A percentile compares a stretch with the other conserved stretches of the same genome.
phyloP scores from a whole-genome alignment of 345 rosid genomes.

The Euclidium syriacum region DNA sequence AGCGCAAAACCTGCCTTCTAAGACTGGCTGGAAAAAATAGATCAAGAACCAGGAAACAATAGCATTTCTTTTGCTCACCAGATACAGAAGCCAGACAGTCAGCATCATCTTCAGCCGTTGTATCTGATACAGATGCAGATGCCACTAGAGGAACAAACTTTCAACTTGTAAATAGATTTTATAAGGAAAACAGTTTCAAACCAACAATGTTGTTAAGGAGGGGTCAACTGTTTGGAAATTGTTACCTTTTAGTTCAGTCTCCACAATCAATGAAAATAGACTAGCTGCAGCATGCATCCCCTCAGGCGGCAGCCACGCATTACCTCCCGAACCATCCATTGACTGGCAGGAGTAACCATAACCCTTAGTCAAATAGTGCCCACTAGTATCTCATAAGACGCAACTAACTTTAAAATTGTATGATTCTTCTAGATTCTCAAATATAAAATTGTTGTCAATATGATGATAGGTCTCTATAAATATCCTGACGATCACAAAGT shows the following conservation, averaged over 20 bases:
- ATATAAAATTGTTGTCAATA: slow-evolving; percentile 15
- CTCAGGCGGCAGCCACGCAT: slow-evolving; percentile 70
- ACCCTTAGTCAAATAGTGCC: slow-evolving; percentile 23
- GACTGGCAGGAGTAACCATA: slow-evolving; percentile 46
- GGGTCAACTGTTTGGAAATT: slow-evolving; percentile 6
- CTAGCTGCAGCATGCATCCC: slow-evolving; percentile 77
- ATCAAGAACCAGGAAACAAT: slow-evolving; percentile 3
- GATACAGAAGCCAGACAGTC: slow-evolving; percentile 78
- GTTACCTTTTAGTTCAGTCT: slow-evolving; percentile 79
- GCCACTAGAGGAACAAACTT: slow-evolving; percentile 42
- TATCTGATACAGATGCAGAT: slow-evolving; percentile 62
- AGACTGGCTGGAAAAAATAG: slow-evolving; percentile 14
- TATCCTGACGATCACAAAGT: not conserved
- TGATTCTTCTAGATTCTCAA: slow-evolving; percentile 11
- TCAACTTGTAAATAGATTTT: slow-evolving; percentile 13
- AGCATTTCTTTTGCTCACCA: slow-evolving; percentile 44
- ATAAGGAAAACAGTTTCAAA: slow-evolving; percentile 6
- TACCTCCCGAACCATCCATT: slow-evolving; percentile 49
- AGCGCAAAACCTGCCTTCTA: slow-evolving; percentile 10
- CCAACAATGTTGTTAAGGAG: not conserved
- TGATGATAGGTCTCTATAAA: not conserved
- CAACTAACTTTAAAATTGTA: not conserved
- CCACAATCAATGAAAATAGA: slow-evolving; percentile 73
- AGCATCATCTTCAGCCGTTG: slow-evolving; percentile 53
- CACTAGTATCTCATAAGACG: slow-evolving; percentile 19